Evolutionary conservation across 805 yeast genomes (phyloP), one percentile per base, ranked within the genome.

Genomic region (Candida corydali): DNA sequence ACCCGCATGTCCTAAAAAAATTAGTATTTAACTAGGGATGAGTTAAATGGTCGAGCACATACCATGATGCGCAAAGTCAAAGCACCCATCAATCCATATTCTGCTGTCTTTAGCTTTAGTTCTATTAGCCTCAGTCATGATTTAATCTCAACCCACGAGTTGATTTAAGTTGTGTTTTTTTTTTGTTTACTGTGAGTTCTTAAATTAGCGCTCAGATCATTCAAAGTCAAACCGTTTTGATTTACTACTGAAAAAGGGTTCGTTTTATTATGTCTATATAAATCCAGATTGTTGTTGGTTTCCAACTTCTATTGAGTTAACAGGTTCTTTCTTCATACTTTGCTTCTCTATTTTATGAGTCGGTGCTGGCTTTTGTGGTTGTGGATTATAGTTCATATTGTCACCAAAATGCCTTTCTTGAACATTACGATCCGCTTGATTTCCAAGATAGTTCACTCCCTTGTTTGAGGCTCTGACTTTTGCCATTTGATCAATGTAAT

Each of bases 31-130:
- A 3, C 15, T n/a, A 8, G 14, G 3, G 16, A 3, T 11, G 12
- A 22, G 3, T 3, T 4, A 5, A 4, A 9, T 5, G 4, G 4
- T 8, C n/a, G n/a, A n/a, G n/a, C 9, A 63, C 75, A 39, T 60
- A 59, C 95, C 98, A 54, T 93, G 98, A 57, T 93, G 98, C 28
- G 95, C 86, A 63, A 93, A 93, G 59, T 93, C 98, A 62, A 93
- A 93, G 57, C 98, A 93, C 0, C 98, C 98, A 58, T 93, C 98
- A 19, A 93, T 78, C 98, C 35, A 93, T 41, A 91, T 82, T 35
- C 82, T 63, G 33, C 67, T 51, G 26, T 70, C 47, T 36, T 65
- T 15, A 22, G 28, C n/a, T n/a, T n/a, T n/a, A n/a, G n/a, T n/a
- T n/a, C n/a, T n/a, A n/a, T n/a, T n/a, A n/a, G n/a, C n/a, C n/a